phyloP scores from a whole-genome alignment of 164 flowering plant species.

The Magnolia officinalis region DNA sequence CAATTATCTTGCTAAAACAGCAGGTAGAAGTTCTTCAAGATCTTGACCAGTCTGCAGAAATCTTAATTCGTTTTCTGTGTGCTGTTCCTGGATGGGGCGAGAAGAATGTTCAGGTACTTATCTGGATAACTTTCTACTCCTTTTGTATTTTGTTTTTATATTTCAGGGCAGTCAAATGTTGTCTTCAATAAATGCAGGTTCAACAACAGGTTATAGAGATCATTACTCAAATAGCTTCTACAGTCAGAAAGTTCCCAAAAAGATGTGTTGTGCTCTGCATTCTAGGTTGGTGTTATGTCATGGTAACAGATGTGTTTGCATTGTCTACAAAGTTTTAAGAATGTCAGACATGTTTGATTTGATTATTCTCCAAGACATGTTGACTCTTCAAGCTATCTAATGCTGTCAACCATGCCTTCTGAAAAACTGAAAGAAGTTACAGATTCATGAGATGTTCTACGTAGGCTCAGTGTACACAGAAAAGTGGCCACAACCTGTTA shows the following conservation, averaged over 20 bases:
- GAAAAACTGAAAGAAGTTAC: neutral
- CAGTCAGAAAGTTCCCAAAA: constrained; percentile 71
- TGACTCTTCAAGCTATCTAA: neutral
- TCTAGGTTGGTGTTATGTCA: constrained; percentile 37
- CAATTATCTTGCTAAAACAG: constrained; percentile 65
- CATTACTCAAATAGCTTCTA: constrained; percentile 63
- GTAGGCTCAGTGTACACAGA: too few relatives aligned
- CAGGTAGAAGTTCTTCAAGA: constrained; percentile 66
- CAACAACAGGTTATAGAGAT: constrained; percentile 95
- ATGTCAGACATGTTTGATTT: neutral
- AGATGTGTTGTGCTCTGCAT: constrained; percentile 94
- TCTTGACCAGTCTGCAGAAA: constrained; percentile 68
- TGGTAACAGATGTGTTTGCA: neutral
- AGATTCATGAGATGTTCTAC: neutral
- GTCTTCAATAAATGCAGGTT: constrained; percentile 53
- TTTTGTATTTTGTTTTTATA: neutral
- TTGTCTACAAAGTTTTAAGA: neutral
- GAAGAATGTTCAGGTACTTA: constrained; percentile 93
- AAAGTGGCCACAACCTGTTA: too few relatives aligned
- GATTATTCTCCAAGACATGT: neutral
- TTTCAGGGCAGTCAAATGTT: neutral
- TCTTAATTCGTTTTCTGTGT: constrained; percentile 79
- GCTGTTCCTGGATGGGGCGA: constrained; percentile 96
- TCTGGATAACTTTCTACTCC: neutral
- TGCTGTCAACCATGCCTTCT: neutral